Evolutionary conservation across 2,329 filamentous ascomycete genomes (phyloP).

Genomic region (Tolypocladium cylindrosporum): DNA sequence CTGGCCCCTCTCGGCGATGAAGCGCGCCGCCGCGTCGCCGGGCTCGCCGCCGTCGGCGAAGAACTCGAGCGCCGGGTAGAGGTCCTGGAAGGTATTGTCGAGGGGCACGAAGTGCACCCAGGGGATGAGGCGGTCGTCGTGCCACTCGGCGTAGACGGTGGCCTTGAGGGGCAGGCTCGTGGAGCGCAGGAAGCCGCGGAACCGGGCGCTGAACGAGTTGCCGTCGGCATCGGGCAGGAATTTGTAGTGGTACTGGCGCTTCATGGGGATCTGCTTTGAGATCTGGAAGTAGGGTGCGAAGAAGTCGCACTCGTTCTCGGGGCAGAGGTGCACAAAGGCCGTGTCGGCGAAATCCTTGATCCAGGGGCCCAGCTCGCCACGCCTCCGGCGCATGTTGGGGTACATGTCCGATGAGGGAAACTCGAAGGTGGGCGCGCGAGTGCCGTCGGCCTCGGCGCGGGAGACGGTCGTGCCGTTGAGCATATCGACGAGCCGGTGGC

Average conservation of each 20-base stretch:
- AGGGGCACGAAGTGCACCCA: constrained; percentile 68
- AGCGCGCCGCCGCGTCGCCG: constrained; percentile 45
- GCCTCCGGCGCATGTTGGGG: constrained; percentile 25
- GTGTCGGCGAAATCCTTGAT: constrained; percentile 28
- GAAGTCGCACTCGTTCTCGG: constrained; percentile 26
- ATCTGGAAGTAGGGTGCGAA: constrained; percentile 24
- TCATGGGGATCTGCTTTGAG: constrained; percentile 27
- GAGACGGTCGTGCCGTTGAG: constrained; percentile 51
- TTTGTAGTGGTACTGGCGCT: constrained; percentile 46
- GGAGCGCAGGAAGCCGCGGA: constrained; percentile 51
- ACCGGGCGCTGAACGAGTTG: constrained; percentile 55
- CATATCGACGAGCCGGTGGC: constrained; percentile 62
- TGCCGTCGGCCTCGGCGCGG: constrained; percentile 29
- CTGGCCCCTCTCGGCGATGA: constrained; percentile 49
- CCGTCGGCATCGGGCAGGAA: constrained; percentile 64
- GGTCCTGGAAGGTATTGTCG: constrained; percentile 56
- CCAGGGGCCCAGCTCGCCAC: constrained; percentile 29
- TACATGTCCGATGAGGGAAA: constrained; percentile 33
- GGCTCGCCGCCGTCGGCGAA: constrained; percentile 41
- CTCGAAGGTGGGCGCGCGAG: constrained; percentile 36
- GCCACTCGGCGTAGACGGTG: constrained; percentile 67
- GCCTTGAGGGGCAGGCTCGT: constrained; percentile 60
- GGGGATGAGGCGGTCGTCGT: constrained; percentile 56
- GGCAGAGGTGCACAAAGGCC: constrained; percentile 34
- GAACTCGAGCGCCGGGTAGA: constrained; percentile 56